These are phyloP conservation scores for Trichoderma orchidacearum DNA, from an alignment of 495 filamentous ascomycete species.

Conservation along the genomic window DNA sequence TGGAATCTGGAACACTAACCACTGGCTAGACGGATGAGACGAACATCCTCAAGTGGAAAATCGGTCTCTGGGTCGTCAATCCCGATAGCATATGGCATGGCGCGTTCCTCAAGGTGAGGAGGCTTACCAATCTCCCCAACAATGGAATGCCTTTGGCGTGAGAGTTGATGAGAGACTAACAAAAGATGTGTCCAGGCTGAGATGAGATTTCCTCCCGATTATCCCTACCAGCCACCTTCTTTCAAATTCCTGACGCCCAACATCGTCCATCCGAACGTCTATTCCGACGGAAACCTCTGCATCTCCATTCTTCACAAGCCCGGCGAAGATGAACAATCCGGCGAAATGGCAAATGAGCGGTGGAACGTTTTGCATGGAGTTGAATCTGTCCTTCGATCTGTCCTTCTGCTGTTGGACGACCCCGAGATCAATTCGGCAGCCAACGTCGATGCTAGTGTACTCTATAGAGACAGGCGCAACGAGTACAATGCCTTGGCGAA, in stretches of 20 bases:
- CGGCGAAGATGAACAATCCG: constrained; percentile 83
- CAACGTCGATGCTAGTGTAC: constrained; percentile 85
- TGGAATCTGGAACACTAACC: constrained; percentile 4
- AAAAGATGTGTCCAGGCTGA: constrained; percentile 34
- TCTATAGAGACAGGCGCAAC: constrained; percentile 59
- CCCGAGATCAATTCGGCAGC: constrained; percentile 86
- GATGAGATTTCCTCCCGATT: constrained; percentile 80
- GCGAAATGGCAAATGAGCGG: constrained; percentile 74
- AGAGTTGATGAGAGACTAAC: constrained; percentile 1
- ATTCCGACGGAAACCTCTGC: constrained; percentile 78
- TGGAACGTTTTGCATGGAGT: constrained; percentile 90
- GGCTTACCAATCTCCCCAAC: neutral
- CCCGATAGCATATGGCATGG: constrained; percentile 82
- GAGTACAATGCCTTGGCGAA: constrained; percentile 56
- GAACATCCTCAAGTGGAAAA: constrained; percentile 73
- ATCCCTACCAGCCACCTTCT: constrained; percentile 83
- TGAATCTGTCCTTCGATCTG: constrained; percentile 85
- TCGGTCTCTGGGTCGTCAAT: constrained; percentile 86
- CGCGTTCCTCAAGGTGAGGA: constrained; percentile 65
- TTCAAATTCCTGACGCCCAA: constrained; percentile 76
- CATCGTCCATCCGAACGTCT: constrained; percentile 85
- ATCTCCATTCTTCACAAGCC: constrained; percentile 93
- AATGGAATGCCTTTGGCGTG: neutral
- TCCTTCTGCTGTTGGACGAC: constrained; percentile 86
- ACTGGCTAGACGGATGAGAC: constrained; percentile 49